Evolutionary conservation across 1,139 yeast species (phyloP).

Genomic region (Blastobotrys arbuscula): DNA sequence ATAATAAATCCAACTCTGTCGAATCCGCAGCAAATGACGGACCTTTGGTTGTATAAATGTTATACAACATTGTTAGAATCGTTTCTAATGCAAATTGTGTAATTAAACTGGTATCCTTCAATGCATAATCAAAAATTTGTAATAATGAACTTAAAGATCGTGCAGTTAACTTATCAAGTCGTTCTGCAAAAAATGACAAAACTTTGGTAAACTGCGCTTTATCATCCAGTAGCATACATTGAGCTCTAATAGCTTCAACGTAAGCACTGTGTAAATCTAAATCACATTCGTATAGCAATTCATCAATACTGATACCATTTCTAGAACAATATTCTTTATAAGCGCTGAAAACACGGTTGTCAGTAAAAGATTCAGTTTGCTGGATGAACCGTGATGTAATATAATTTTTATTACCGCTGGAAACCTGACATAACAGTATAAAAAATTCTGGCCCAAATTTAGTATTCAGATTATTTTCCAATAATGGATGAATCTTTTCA

Average conservation of each 20-base stretch:
- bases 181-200: constrained; percentile 3
- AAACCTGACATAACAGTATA: not conserved
- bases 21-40: constrained; percentile 12
- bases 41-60: constrained; percentile 23
- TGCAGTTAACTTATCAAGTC: not conserved
- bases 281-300: not conserved
- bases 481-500: not conserved
- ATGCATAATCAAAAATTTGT: constrained; percentile 35
- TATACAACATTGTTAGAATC: constrained; percentile 38
- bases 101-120: constrained; percentile 54
- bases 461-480: not conserved
- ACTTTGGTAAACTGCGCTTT: constrained; percentile 5
- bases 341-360: not conserved
- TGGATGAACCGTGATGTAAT: constrained; percentile 9
- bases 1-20: constrained; percentile 9
- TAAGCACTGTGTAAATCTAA: not conserved
- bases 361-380: not conserved
- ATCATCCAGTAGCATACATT: constrained; percentile 8
- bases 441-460: not conserved
- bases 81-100: constrained; percentile 66
- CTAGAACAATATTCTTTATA: not conserved
- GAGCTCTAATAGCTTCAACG: constrained; percentile 5
- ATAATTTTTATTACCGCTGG: not conserved
- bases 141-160: constrained; percentile 9
- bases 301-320: not conserved